These are phyloP conservation scores for Colletotrichum camelliae DNA, from an alignment of 2,329 filamentous ascomycete genomes.

Conservation along the genomic window DNA sequence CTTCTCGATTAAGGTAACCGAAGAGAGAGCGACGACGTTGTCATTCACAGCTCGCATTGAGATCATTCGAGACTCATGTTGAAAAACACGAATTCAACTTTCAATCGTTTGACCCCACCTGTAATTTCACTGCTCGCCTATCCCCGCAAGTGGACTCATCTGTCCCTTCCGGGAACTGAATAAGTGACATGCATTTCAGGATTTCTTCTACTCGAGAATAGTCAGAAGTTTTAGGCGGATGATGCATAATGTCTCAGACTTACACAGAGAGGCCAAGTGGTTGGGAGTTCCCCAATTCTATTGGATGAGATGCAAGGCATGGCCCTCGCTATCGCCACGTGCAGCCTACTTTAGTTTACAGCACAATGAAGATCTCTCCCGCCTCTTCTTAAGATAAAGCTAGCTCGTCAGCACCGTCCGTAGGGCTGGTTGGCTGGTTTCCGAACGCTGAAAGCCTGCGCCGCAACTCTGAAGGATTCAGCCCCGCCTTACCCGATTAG, in stretches of 20 bases:
- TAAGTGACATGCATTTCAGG: neutral
- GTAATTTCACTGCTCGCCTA: neutral
- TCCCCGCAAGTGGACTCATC: neutral
- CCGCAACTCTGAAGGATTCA: neutral
- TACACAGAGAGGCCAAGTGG: neutral
- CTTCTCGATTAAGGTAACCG: neutral
- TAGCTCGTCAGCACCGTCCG: neutral
- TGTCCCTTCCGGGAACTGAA: neutral
- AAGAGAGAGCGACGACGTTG: neutral
- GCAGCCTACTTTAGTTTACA: neutral
- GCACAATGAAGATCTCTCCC: neutral
- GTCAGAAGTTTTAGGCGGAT: neutral
- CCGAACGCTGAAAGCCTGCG: neutral
- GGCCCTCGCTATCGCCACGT: neutral
- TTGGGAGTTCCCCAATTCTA: neutral
- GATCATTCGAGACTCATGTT: neutral
- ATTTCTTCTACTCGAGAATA: neutral
- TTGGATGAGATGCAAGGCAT: neutral
- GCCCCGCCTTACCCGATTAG: constrained; percentile 8
- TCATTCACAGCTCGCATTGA: neutral
- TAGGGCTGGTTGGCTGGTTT: neutral
- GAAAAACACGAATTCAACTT: neutral
- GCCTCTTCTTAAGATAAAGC: neutral
- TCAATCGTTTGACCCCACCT: accelerated
- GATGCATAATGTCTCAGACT: neutral